Evolutionary conservation across 441 rosid genomes (phyloP), one percentile per base, ranked within the genome.

Genomic region (Brassica hybrid): DNA sequence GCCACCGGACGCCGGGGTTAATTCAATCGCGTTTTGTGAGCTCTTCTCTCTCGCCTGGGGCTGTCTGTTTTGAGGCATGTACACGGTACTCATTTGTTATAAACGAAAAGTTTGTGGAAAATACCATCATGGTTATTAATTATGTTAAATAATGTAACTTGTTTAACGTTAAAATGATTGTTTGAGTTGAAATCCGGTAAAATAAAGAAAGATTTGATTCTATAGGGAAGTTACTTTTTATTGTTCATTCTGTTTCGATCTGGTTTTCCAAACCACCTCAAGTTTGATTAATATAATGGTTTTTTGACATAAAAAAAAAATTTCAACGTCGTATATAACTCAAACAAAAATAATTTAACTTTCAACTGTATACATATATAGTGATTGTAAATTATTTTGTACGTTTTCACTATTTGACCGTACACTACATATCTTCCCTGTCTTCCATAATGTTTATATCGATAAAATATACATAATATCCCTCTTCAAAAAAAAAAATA

Each of bases 171-270:
- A 34, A 62, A 34, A 59, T 67, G 6, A 34, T 17, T 76, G 66
- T 64, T 27, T 56, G 52, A 64, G 67, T 30, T 61, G 58, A 64
- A 65, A 62, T 34, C 23, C 27, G 68, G 2, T 72, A 56, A 56
- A 48, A 8, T 7, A 76, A 75, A 25, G 59, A 27, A 23, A 71
- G 79, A 84, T 88, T 80, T 86, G 74, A 79, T 83, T 85, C 90
- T 3, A 25, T 25, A 25, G 27, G 27, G 27, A 25, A 25, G 27
- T 25, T 25, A 25, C 4, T 25, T 25, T 25, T 25, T 25, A 25
- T 25, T 25, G 27, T 2, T 25, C 27, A 3, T 25, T 25, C 27
- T 25, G 27, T 25, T 25, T 25, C 27, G 27, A 25, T 25, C 27
- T 25, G 27, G 27, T 25, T 25, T 2, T 25, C 27, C 27, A 25